Conservation (phyloP, 306 rosid species). For the Carpinus fangiana region DNA sequence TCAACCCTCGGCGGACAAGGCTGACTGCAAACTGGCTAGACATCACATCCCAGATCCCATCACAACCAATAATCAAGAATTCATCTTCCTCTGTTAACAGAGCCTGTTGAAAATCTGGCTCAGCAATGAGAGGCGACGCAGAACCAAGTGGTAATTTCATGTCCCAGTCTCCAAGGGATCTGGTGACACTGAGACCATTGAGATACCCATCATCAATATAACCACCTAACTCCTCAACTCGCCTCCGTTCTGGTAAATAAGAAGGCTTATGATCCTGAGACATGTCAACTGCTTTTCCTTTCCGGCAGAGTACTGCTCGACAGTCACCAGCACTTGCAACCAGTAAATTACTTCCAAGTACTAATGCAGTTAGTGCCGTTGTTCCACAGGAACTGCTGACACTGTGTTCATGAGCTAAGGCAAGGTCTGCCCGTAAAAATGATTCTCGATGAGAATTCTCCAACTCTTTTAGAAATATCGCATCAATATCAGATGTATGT, state of each 20-base stretch:
- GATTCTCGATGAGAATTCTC: constrained; percentile 77
- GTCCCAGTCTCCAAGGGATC: constrained; percentile 93
- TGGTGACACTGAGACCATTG: constrained; percentile 73
- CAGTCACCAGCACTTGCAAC: constrained; percentile 98
- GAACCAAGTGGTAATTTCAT: constrained; percentile 64
- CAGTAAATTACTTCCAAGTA: constrained; percentile 76
- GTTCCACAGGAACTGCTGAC: constrained; percentile 80
- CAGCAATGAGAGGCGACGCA: constrained; percentile 81
- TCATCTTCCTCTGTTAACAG: constrained; percentile 75
- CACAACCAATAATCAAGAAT: constrained; percentile 84
- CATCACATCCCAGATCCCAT: constrained; percentile 92
- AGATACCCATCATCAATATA: constrained; percentile 56
- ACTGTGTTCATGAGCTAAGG: constrained; percentile 64
- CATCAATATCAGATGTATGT: constrained; percentile 53
- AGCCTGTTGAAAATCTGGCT: constrained; percentile 71
- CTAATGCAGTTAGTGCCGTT: constrained; percentile 83
- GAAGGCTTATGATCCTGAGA: constrained; percentile 76
- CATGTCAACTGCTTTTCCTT: constrained; percentile 76
- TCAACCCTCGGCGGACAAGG: constrained; percentile 77
- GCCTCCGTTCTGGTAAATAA: constrained; percentile 55
- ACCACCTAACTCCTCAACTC: constrained; percentile 76
- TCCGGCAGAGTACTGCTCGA: constrained; percentile 88
- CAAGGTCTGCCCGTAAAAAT: constrained; percentile 70
- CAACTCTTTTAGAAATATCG: constrained; percentile 50
- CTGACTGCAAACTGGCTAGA: constrained; percentile 83